These are phyloP conservation scores for Vigna unguiculata DNA, from an alignment of 306 rosid species.

Conservation along the genomic window DNA sequence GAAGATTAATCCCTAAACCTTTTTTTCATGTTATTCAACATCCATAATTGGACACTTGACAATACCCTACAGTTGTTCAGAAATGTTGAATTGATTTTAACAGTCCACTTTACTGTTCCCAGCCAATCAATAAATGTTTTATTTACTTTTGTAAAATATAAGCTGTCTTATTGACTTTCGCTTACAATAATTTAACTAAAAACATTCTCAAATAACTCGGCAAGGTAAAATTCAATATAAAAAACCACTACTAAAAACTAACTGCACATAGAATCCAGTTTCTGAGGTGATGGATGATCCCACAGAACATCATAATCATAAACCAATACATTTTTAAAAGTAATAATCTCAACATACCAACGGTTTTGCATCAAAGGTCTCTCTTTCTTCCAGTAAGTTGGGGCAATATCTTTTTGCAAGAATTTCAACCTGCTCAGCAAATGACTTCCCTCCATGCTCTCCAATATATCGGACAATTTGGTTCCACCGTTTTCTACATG, in stretches of 20 bases:
- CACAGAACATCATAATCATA: not conserved
- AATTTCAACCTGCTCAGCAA: slow-evolving; percentile 77
- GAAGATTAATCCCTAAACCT: no score
- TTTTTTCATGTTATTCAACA: no score
- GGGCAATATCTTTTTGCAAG: slow-evolving; percentile 67
- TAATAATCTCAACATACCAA: slow-evolving; percentile 43
- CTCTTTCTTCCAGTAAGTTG: slow-evolving; percentile 64
- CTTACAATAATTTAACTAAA: no score
- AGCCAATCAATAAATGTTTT: slow-evolving; percentile 6
- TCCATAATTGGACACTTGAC: no score
- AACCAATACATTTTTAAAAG: slow-evolving; percentile 3
- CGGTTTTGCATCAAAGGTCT: slow-evolving; percentile 61
- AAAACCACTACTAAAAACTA: not conserved
- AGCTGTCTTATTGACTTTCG: not conserved
- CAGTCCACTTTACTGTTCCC: slow-evolving; percentile 31
- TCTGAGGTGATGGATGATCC: not conserved
- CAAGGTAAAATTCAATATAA: not conserved
- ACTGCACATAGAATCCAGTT: slow-evolving; percentile 9
- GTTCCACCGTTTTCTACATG: slow-evolving; percentile 79
- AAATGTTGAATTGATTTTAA: slow-evolving; percentile 37
- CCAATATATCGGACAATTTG: slow-evolving; percentile 77
- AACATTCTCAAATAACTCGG: not conserved
- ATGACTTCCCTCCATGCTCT: slow-evolving; percentile 59
- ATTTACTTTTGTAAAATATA: slow-evolving; percentile 15
- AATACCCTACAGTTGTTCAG: no score